Conservation (phyloP, 2,329 filamentous ascomycete genomes). For the Ascochyta rabiei region DNA sequence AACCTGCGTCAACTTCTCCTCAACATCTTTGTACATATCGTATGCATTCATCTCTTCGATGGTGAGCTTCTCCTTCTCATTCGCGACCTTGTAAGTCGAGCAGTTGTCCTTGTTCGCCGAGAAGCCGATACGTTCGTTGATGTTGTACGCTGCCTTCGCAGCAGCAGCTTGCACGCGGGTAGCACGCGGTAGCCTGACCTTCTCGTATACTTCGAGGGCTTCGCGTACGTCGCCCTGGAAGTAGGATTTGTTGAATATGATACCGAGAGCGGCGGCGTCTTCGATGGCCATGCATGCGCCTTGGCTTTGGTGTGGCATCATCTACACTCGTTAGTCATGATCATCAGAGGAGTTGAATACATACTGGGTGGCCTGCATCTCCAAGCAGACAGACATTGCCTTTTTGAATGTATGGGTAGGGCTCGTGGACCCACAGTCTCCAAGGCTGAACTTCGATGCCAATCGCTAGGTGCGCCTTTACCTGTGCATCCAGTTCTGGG, state of each 20-base stretch:
- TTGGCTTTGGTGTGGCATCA: slow-evolving; percentile 74
- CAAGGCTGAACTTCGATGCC: slow-evolving; percentile 69
- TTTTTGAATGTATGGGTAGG: slow-evolving; percentile 64
- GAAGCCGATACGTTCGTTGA: slow-evolving; percentile 54
- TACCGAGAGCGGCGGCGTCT: slow-evolving; percentile 67
- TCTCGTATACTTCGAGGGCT: slow-evolving; percentile 45
- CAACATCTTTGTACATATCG: slow-evolving; percentile 32
- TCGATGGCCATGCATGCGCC: slow-evolving; percentile 73
- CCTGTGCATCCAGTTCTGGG: slow-evolving; percentile 64
- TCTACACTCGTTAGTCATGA: slow-evolving; percentile 42
- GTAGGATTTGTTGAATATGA: slow-evolving; percentile 61
- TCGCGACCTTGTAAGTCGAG: slow-evolving; percentile 65
- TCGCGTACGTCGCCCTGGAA: slow-evolving; percentile 47
- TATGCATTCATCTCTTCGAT: slow-evolving; percentile 72
- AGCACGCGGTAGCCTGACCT: slow-evolving; percentile 45
- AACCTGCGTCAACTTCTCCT: slow-evolving; percentile 18
- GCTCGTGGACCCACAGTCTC: slow-evolving; percentile 69
- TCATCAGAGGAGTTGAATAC: slow-evolving; percentile 1
- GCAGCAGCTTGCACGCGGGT: slow-evolving; percentile 48
- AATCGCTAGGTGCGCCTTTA: slow-evolving; percentile 63
- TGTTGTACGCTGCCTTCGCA: slow-evolving; percentile 47
- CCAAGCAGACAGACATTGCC: slow-evolving; percentile 64
- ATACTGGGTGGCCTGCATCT: slow-evolving; percentile 69
- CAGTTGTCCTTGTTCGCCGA: slow-evolving; percentile 62
- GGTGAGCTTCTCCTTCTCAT: slow-evolving; percentile 66